Evolutionary conservation across 2,329 filamentous ascomycete genomes (phyloP), one percentile per base, ranked within the genome.

Genomic region (Aureobasidium sp.): DNA sequence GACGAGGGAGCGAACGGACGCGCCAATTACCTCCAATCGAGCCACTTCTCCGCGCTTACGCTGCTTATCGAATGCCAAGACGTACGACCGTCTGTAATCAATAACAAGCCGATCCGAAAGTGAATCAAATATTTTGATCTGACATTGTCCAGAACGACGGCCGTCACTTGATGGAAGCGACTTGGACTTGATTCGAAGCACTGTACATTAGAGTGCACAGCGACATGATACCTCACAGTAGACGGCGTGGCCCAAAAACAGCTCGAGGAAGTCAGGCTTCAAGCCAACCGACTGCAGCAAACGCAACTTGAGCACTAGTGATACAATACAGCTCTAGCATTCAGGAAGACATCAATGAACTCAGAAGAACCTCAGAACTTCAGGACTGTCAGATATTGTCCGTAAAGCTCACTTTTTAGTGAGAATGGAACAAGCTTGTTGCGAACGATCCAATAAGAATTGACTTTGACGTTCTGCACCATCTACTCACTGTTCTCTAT

Each of bases 11-110:
- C 20, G 2, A 32, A 13, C 15, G 53, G 12, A n/a, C n/a, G n/a
- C 32, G 53, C 53, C 53, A 57, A 57, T 57, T 41, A 57, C 41
- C 53, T 36, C 53, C 41, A 46, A 41, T 56, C 24, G 36, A 29
- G 10, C 6, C 10, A 17, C 53, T 34, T 34, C 17, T 5, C 47
- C 29, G n/a, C 53, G 29, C 27, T 57, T 57, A 17, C 53, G 39
- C 53, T 57, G 46, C 39, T 15, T 5, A 10, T n/a, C 13, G 2
- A 36, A 36, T 34, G 26, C 36, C 41, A 41, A 57, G 43, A 9
- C 5, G 20, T 5, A 3, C n/a, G 51, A 57, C 20, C 29, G 53
- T 36, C 41, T 46, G 53, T 57, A 57, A 57, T 55, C 51, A 55
- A 55, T 55, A 12, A 15, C 32, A 10, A 39, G 34, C 37, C 27